phyloP scores from a whole-genome alignment of 129 eudicot genomes.

The Artemisia annua region DNA sequence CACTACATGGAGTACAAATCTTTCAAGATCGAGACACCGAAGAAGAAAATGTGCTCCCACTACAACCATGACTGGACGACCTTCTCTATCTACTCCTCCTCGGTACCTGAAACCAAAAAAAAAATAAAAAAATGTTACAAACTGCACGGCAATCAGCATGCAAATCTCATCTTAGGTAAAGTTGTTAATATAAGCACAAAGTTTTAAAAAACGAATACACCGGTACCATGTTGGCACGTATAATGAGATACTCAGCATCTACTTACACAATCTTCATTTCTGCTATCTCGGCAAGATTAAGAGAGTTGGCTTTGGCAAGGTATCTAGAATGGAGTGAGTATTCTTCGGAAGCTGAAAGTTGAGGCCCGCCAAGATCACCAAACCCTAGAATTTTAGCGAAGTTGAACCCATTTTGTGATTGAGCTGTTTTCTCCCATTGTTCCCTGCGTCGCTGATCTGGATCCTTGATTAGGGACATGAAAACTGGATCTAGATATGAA shows the following conservation, averaged over 20 bases:
- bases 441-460: constrained; percentile 90
- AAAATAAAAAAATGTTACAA: background rate
- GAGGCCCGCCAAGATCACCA: constrained; percentile 91
- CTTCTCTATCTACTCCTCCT: constrained; percentile 97
- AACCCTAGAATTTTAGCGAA: constrained; percentile 80
- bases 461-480: constrained; percentile 95
- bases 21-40: constrained; percentile 97
- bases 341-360: constrained; percentile 94
- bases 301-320: constrained; percentile 94
- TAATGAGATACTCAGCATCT: background rate
- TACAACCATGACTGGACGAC: constrained; percentile 94
- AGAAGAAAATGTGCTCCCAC: constrained; percentile 99
- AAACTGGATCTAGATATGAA: constrained; percentile 94
- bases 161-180: background rate
- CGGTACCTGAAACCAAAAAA: constrained; percentile 59
- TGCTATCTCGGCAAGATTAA: constrained; percentile 91
- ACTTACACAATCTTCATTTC: constrained; percentile 99
- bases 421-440: constrained; percentile 94
- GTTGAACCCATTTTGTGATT: constrained; percentile 80
- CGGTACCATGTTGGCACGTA: background rate
- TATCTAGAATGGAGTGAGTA: constrained; percentile 97
- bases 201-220: background rate
- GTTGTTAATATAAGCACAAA: no score
- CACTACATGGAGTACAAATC: constrained; percentile 77
- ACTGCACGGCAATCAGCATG: background rate